phyloP scores from a whole-genome alignment of 2,329 filamentous ascomycete genomes.

The Diaporthe ampelina region DNA sequence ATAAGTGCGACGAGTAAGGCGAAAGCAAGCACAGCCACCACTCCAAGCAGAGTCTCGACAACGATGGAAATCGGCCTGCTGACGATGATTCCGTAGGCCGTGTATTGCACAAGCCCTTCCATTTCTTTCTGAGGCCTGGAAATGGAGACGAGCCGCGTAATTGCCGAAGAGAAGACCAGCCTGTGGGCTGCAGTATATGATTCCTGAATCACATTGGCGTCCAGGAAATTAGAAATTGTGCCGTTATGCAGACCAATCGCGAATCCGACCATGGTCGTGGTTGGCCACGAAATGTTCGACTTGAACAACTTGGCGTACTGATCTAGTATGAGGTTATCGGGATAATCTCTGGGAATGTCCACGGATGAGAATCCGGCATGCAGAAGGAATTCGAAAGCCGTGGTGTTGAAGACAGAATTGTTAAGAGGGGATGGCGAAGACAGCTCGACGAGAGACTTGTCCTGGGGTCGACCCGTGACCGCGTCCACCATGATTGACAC shows the following conservation, averaged over 20 bases:
- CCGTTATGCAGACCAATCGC: slow-evolving; percentile 47
- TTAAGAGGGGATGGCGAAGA: slow-evolving; percentile 41
- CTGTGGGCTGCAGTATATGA: slow-evolving; percentile 40
- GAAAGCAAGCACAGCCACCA: no score
- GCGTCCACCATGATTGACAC: slow-evolving; percentile 56
- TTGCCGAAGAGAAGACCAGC: no score
- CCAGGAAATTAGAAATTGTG: slow-evolving; percentile 43
- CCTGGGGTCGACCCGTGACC: slow-evolving; percentile 28
- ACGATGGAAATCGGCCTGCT: no score
- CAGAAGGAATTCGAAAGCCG: slow-evolving; percentile 53
- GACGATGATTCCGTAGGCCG: no score
- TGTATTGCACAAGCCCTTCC: no score
- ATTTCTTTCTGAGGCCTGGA: no score
- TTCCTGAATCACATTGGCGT: slow-evolving; percentile 19
- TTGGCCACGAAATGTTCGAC: slow-evolving; percentile 41
- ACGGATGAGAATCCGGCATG: slow-evolving; percentile 46
- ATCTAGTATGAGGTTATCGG: slow-evolving; percentile 46
- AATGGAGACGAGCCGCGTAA: no score
- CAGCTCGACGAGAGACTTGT: slow-evolving; percentile 23
- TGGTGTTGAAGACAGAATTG: slow-evolving; percentile 50
- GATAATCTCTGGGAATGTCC: slow-evolving; percentile 43
- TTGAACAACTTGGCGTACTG: slow-evolving; percentile 44
- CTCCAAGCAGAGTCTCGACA: no score
- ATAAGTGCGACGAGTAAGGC: no score
- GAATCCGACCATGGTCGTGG: slow-evolving; percentile 53